Conservation (phyloP, 148 eudicot species). For the Heliosperma pusillum region DNA sequence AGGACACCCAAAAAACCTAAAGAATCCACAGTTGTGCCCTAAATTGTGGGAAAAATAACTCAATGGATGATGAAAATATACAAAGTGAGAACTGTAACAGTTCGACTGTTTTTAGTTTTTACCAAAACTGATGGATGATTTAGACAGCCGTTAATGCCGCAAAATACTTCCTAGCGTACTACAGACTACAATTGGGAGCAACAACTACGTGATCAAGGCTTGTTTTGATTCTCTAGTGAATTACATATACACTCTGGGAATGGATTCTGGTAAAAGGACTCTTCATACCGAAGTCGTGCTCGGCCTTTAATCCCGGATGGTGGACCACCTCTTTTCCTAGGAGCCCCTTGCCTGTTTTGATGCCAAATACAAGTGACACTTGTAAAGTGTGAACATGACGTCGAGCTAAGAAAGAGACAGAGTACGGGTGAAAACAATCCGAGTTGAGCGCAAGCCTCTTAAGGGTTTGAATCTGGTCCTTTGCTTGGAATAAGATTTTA, state of each 20-base stretch:
- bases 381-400: neutral
- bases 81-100: neutral
- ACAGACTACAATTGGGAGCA: neutral
- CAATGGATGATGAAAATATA: too few species aligned
- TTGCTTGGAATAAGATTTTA: too few species aligned
- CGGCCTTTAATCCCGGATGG: slow-evolving; percentile 79
- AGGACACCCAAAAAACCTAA: neutral
- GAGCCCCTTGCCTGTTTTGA: slow-evolving; percentile 67
- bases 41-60: too few species aligned
- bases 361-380: neutral
- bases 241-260: slow-evolving; percentile 83
- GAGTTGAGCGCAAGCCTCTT: too few species aligned
- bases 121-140: neutral
- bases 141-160: too few species aligned
- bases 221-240: slow-evolving; percentile 21
- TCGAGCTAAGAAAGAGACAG: neutral
- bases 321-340: slow-evolving; percentile 68
- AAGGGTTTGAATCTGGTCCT: too few species aligned
- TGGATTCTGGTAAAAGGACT: slow-evolving; percentile 85
- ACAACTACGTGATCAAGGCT: neutral
- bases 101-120: neutral
- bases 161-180: neutral
- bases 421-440: too few species aligned
- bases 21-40: neutral
- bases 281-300: slow-evolving; percentile 68